Evolutionary conservation across 108 stramenopile species (phyloP).

Genomic region (Bacterosira constricta): DNA sequence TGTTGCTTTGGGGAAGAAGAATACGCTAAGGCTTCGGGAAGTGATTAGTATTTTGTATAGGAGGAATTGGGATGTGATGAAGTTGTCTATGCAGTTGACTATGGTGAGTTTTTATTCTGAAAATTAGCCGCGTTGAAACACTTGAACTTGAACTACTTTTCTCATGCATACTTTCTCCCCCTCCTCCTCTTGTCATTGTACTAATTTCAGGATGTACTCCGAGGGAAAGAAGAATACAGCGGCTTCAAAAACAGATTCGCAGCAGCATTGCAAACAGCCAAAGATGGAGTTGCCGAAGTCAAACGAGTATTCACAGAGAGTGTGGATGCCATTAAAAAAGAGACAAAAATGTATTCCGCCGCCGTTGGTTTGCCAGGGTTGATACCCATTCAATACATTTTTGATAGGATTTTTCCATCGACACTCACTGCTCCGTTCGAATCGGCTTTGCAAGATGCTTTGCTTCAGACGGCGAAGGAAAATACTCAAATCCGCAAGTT

Average conservation of each 20-base stretch:
- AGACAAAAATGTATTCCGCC: slow-evolving; percentile 50
- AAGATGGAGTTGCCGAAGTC: slow-evolving; percentile 44
- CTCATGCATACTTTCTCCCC: too few relatives aligned
- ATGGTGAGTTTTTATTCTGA: slow-evolving; percentile 39
- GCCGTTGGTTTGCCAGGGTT: slow-evolving; percentile 47
- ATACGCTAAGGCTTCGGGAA: slow-evolving; percentile 38
- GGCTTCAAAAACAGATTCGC: slow-evolving; percentile 49
- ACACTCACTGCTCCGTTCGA: slow-evolving; percentile 47
- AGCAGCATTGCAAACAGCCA: slow-evolving; percentile 50
- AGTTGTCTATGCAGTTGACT: slow-evolving; percentile 35
- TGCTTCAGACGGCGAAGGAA: slow-evolving; percentile 34
- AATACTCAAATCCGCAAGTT: slow-evolving; percentile 47
- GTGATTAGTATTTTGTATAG: slow-evolving; percentile 40
- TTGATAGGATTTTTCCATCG: slow-evolving; percentile 55
- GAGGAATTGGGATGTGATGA: slow-evolving; percentile 55
- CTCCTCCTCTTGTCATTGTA: neutral
- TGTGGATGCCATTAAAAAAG: slow-evolving; percentile 58
- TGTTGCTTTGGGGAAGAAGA: slow-evolving; percentile 59
- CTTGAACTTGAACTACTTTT: too few relatives aligned
- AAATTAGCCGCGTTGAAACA: too few relatives aligned
- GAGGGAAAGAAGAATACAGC: slow-evolving; percentile 39
- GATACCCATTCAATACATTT: slow-evolving; percentile 60
- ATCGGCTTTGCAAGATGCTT: slow-evolving; percentile 36
- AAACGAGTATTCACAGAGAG: slow-evolving; percentile 53
- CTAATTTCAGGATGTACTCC: slow-evolving; percentile 29